These are phyloP conservation scores for Aurantiochytrium sp. DNA, from an alignment of 108 stramenopile species.

Conservation along the genomic window DNA sequence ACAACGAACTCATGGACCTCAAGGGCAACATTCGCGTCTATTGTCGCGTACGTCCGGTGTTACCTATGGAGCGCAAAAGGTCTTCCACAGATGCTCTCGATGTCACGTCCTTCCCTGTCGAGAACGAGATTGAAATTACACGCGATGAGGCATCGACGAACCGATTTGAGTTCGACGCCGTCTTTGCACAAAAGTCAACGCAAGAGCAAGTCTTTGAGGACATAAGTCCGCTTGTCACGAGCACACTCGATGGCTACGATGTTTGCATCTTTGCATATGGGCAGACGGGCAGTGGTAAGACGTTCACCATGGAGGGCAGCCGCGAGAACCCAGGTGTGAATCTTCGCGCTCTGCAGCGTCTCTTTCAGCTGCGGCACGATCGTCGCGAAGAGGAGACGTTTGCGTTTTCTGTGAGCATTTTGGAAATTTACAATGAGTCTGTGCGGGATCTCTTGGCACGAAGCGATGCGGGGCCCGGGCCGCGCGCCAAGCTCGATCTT, in stretches of 20 bases:
- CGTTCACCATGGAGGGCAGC: constrained; percentile 48
- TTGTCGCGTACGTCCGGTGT: constrained; percentile 39
- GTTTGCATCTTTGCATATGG: constrained; percentile 46
- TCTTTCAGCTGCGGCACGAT: constrained; percentile 61
- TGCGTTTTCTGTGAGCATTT: constrained; percentile 42
- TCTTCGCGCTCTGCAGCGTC: constrained; percentile 56
- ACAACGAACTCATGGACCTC: constrained; percentile 34
- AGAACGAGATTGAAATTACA: neutral
- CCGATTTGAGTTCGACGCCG: constrained; percentile 59
- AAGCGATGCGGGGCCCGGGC: neutral
- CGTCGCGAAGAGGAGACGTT: constrained; percentile 38
- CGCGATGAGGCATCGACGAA: neutral
- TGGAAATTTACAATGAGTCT: constrained; percentile 57
- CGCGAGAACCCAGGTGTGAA: constrained; percentile 47
- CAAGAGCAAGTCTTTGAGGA: constrained; percentile 62
- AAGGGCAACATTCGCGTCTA: constrained; percentile 50
- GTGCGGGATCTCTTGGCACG: constrained; percentile 50
- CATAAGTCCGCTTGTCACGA: constrained; percentile 46
- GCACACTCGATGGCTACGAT: constrained; percentile 47
- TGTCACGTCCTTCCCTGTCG: neutral
- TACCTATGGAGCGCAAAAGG: neutral
- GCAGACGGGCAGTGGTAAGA: constrained; percentile 46
- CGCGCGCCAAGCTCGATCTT: constrained; percentile 39
- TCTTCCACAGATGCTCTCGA: neutral
- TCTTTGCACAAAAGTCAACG: constrained; percentile 46